Evolutionary conservation across 2,329 filamentous ascomycete species (phyloP).

Genomic region (Aspergillus awamori): DNA sequence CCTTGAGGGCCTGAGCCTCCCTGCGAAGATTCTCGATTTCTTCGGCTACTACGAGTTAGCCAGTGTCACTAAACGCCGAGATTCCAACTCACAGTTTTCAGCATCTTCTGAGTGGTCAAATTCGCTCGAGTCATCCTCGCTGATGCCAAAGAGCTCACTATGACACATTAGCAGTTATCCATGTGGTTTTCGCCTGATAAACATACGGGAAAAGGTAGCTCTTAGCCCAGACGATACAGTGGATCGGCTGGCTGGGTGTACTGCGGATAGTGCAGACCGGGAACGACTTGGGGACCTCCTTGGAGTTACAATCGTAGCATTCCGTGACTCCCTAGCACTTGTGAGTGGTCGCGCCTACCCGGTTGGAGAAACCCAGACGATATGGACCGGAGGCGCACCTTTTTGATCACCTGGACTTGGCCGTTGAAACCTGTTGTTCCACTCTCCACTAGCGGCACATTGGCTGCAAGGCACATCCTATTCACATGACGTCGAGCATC

Average conservation of each 20-base stretch:
- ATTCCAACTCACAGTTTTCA: constrained; percentile 67
- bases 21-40: constrained; percentile 87
- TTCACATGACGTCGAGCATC: constrained; percentile 95
- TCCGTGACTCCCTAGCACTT: constrained; percentile 71
- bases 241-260: constrained; percentile 93
- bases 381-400: constrained; percentile 47
- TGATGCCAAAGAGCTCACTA: constrained; percentile 84
- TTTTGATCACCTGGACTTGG: constrained; percentile 95
- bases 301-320: constrained; percentile 93
- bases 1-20: constrained; percentile 81
- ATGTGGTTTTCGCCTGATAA: no score
- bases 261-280: constrained; percentile 97
- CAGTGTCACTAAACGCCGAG: background rate
- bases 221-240: constrained; percentile 98
- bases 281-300: constrained; percentile 88
- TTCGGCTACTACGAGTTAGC: constrained; percentile 51
- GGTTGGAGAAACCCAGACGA: background rate
- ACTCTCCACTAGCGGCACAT: constrained; percentile 90
- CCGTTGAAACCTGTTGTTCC: constrained; percentile 98
- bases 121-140: constrained; percentile 78
- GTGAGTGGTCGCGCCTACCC: constrained; percentile 16
- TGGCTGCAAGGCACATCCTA: constrained; percentile 90
- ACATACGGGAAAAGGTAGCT: constrained; percentile 81
- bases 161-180: constrained; percentile 27
- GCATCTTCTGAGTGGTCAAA: constrained; percentile 79